Evolutionary conservation across 192 early-diverging fungal genomes (phyloP).

Genomic region (Backusella circina): DNA sequence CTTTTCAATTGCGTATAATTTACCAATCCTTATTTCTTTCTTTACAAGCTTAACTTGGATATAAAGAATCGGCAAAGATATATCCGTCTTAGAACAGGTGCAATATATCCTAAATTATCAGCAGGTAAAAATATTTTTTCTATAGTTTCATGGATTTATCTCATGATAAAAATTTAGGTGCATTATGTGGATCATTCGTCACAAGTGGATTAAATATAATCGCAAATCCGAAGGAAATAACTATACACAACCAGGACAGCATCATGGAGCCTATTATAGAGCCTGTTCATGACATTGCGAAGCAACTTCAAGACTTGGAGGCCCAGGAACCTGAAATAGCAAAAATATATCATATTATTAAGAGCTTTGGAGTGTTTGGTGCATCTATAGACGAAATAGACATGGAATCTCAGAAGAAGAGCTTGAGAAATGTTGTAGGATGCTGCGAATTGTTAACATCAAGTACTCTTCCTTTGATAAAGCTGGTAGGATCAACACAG

Average conservation of each 20-base stretch:
- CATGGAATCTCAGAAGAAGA: neutral
- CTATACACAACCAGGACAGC: neutral
- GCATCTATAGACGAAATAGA: neutral
- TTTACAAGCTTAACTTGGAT: neutral
- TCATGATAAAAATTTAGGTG: neutral
- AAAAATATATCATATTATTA: neutral
- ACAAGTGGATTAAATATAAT: neutral
- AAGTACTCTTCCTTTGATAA: neutral
- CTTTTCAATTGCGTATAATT: neutral
- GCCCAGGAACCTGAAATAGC: neutral
- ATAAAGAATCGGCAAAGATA: neutral
- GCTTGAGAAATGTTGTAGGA: neutral
- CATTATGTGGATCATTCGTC: neutral
- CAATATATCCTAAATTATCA: neutral
- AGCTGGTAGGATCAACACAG: neutral
- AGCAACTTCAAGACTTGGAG: neutral
- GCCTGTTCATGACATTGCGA: neutral
- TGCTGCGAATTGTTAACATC: neutral
- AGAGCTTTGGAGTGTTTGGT: neutral
- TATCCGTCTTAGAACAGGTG: neutral
- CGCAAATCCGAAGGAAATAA: neutral
- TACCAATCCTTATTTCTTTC: neutral
- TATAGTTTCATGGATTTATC: neutral
- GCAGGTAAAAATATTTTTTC: neutral
- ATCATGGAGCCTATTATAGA: neutral